Percentiles rank a stretch among this genome's conserved stretches.
phyloP scores from a whole-genome alignment of 2,329 filamentous ascomycete genomes.

The Fusarium hostae region DNA sequence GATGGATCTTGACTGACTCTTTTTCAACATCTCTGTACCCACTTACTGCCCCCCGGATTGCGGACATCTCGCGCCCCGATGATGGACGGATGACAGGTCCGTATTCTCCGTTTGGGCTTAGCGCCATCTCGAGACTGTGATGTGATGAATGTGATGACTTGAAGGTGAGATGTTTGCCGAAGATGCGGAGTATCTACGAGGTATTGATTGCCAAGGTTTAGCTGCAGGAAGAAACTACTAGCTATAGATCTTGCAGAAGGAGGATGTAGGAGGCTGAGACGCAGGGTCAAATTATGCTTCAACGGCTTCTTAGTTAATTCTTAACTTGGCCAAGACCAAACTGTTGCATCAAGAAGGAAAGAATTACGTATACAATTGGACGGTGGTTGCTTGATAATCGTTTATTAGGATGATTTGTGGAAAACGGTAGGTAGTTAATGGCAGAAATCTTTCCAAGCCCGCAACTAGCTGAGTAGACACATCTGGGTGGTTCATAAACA shows the following conservation, averaged over 20 bases:
- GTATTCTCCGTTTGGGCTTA: slow-evolving; percentile 25
- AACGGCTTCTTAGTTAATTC: neutral
- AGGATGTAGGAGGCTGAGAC: neutral
- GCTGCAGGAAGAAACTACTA: neutral
- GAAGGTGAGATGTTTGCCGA: slow-evolving; percentile 27
- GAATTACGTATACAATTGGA: neutral
- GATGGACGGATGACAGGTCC: slow-evolving; percentile 14
- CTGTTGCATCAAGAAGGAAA: neutral
- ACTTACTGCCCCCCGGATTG: slow-evolving; percentile 14
- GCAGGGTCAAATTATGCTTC: neutral
- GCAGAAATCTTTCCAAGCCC: neutral
- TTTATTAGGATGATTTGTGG: neutral
- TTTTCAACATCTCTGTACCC: slow-evolving; percentile 22
- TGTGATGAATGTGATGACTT: slow-evolving; percentile 13
- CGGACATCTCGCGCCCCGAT: slow-evolving; percentile 25
- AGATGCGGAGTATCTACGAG: slow-evolving; percentile 12
- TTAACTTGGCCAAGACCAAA: neutral
- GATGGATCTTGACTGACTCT: slow-evolving; percentile 4
- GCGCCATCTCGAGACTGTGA: slow-evolving; percentile 7
- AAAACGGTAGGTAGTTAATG: neutral
- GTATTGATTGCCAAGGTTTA: neutral
- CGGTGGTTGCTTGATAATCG: neutral
- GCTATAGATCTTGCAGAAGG: neutral
- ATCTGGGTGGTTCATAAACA: neutral
- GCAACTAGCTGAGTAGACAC: neutral